Evolutionary conservation across 2,329 filamentous ascomycete genomes (phyloP).

Genomic region (Ceratocystis alfenasii): DNA sequence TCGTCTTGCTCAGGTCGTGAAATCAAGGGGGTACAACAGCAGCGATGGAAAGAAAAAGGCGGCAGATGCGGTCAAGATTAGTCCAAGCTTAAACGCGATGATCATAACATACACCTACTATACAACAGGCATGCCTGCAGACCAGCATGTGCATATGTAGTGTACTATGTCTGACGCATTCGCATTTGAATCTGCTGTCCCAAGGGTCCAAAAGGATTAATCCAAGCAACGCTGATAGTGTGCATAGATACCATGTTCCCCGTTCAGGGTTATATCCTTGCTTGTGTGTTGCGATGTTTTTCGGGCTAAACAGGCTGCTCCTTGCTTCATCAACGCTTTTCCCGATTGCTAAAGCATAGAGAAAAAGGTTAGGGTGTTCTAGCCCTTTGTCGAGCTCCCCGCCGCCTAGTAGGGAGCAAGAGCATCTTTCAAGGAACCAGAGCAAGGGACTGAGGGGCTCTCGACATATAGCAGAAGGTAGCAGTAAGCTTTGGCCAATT

Average conservation of each 20-base stretch:
- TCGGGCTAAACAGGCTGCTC: neutral
- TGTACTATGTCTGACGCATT: neutral
- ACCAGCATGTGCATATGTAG: neutral
- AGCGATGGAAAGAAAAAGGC: neutral
- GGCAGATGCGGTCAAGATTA: constrained; percentile 9
- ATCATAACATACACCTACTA: neutral
- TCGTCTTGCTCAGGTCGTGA: too few species aligned
- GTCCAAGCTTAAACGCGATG: constrained; percentile 5
- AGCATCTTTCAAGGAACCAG: neutral
- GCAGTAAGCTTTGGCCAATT: neutral
- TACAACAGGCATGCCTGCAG: neutral
- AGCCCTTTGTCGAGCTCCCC: neutral
- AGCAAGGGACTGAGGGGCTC: neutral
- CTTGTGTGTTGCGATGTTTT: neutral
- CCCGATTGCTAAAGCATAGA: neutral
- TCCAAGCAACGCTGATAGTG: neutral
- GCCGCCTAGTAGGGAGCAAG: neutral
- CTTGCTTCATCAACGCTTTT: neutral
- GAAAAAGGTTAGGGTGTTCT: neutral
- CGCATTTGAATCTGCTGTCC: neutral
- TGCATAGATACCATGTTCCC: constrained; percentile 1
- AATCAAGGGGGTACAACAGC: neutral
- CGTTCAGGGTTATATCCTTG: constrained; percentile 1
- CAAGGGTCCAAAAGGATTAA: neutral
- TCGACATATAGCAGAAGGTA: neutral